A percentile compares a stretch with the other conserved stretches of the same genome.
phyloP scores from a whole-genome alignment of 345 rosid species.

The Linum trigynum region DNA sequence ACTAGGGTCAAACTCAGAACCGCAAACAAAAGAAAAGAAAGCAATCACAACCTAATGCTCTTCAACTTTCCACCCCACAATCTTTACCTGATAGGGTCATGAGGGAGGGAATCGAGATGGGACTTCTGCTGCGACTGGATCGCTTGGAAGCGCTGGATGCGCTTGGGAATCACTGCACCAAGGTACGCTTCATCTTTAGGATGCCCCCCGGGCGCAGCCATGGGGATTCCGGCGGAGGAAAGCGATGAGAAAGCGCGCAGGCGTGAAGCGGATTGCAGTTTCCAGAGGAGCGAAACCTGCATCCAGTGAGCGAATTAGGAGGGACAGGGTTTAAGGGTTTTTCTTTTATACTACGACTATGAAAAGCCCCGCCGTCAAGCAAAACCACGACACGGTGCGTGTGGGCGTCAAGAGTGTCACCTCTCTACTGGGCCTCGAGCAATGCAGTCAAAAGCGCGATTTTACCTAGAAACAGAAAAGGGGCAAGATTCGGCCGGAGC shows the following conservation, averaged over 20 bases:
- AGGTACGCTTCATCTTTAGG: not conserved
- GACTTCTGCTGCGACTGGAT: slow-evolving; percentile 53
- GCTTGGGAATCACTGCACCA: not conserved
- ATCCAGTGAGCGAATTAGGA: too few relatives aligned
- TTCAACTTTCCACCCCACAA: not conserved
- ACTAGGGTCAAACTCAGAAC: not conserved
- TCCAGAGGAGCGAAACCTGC: not conserved
- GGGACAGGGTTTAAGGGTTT: too few relatives aligned
- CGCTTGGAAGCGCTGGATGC: not conserved
- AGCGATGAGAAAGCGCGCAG: not conserved
- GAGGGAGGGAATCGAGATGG: slow-evolving; percentile 46
- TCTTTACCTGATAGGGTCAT: slow-evolving; percentile 62
- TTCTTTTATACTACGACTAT: too few relatives aligned
- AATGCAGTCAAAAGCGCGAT: too few relatives aligned
- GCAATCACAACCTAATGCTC: too few relatives aligned
- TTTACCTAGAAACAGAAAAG: too few relatives aligned
- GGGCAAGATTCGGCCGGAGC: too few relatives aligned
- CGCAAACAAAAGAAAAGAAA: not conserved
- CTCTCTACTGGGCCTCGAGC: too few relatives aligned
- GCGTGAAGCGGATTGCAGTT: not conserved
- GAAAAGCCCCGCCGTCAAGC: too few relatives aligned
- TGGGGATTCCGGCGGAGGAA: not conserved
- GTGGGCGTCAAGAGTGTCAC: too few relatives aligned
- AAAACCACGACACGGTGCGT: too few relatives aligned
- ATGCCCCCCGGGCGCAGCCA: not conserved